Evolutionary conservation across 805 yeast species (phyloP).

Genomic region (Candida ipomoeae): DNA sequence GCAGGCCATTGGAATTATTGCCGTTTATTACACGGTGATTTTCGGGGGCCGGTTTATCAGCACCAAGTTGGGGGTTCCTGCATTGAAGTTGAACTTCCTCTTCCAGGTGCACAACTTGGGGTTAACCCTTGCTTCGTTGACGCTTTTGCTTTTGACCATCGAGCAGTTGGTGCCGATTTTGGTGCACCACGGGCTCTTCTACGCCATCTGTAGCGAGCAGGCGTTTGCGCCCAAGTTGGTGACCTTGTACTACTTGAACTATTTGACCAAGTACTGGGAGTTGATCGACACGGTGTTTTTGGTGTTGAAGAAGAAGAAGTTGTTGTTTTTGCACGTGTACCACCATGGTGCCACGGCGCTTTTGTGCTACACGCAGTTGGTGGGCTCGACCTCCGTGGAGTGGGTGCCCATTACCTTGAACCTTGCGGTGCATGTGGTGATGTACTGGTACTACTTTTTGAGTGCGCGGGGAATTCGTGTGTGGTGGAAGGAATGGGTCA

Average conservation of each 20-base stretch:
- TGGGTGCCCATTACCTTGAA: conserved; percentile 93
- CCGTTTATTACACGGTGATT: conserved; percentile 36
- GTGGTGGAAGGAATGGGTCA: conserved; percentile 99
- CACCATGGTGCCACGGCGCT: conserved; percentile 98
- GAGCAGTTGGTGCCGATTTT: conserved; percentile 87
- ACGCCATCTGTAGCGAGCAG: conserved; percentile 70
- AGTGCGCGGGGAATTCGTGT: conserved; percentile 90
- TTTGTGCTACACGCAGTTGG: conserved; percentile 87
- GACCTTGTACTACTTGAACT: conserved; percentile 83
- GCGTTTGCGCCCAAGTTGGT: conserved; percentile 86
- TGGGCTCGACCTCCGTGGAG: conserved; percentile 84
- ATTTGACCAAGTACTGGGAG: conserved; percentile 84
- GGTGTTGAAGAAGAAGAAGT: conserved; percentile 85
- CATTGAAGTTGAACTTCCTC: conserved; percentile 67
- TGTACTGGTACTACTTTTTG: conserved; percentile 97
- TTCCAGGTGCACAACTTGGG: conserved; percentile 84
- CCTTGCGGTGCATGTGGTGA: conserved; percentile 88
- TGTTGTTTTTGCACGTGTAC: conserved; percentile 90
- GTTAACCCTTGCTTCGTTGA: conserved; percentile 65
- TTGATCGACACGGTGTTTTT: conserved; percentile 87
- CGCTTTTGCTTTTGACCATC: conserved; percentile 61
- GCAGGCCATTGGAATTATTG: conserved; percentile 45
- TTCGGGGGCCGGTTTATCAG: conserved; percentile 73
- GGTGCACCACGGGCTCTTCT: conserved; percentile 69
- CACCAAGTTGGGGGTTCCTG: conserved; percentile 47